Percentiles rank a stretch among this genome's conserved stretches.
phyloP scores from a whole-genome alignment of 345 rosid genomes.

The Ailanthus altissimus region DNA sequence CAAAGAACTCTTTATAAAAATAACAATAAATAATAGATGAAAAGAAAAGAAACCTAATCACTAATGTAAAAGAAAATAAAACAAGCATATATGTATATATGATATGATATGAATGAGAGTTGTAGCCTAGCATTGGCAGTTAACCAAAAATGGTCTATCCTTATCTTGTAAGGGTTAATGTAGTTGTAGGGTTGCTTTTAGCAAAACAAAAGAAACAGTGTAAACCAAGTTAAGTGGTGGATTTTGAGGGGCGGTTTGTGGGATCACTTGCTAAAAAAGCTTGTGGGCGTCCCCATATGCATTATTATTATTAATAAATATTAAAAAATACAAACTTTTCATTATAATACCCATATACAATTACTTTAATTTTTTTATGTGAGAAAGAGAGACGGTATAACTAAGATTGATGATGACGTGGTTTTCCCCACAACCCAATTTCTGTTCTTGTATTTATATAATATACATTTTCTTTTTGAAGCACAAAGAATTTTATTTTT shows the following conservation, averaged over 20 bases:
- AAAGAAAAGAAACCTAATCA: no score
- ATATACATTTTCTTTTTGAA: no score
- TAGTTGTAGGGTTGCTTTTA: conserved; percentile 26
- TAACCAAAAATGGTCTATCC: not conserved
- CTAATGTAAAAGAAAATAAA: no score
- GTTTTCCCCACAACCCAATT: not conserved
- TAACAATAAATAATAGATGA: no score
- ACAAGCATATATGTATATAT: no score
- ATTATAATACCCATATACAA: not conserved
- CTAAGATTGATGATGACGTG: conserved; percentile 24
- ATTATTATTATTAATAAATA: not conserved
- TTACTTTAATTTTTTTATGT: no score
- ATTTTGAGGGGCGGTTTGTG: conserved; percentile 44
- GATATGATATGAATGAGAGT: not conserved
- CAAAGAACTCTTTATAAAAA: no score
- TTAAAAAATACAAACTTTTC: not conserved
- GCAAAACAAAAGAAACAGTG: conserved; percentile 27
- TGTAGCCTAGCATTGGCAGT: not conserved
- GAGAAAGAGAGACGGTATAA: conserved; percentile 7
- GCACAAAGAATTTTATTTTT: no score
- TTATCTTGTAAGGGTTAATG: not conserved
- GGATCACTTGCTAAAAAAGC: conserved; percentile 29
- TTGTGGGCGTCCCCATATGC: conserved; percentile 14
- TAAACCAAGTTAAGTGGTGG: conserved; percentile 24
- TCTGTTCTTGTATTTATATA: not conserved